Conservation (phyloP, 345 rosid species). For the Populus deltoides region DNA sequence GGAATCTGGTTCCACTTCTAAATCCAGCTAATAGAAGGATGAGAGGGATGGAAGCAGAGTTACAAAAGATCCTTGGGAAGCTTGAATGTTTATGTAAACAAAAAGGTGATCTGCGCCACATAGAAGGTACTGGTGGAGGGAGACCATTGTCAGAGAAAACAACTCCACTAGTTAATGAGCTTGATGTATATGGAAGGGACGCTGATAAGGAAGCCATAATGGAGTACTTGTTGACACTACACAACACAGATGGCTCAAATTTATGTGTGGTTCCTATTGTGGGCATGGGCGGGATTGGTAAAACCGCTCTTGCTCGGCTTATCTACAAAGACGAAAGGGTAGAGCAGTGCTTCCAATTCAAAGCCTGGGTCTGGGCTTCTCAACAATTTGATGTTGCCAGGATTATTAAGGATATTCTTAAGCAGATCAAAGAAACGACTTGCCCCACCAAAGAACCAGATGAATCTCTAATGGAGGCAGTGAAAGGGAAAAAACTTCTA, state of each 20-base stretch:
- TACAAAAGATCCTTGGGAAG: conserved; percentile 4
- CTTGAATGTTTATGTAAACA: conserved; percentile 7
- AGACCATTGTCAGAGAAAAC: background rate
- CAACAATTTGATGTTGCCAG: background rate
- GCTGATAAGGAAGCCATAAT: conserved; percentile 17
- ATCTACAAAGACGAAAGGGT: background rate
- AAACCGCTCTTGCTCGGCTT: conserved; percentile 15
- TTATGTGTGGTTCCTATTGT: conserved; percentile 13
- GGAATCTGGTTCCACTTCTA: background rate
- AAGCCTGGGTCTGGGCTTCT: conserved; percentile 10
- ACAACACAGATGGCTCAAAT: background rate
- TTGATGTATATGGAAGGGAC: conserved; percentile 14
- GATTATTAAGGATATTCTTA: background rate
- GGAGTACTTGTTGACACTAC: background rate
- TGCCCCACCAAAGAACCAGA: background rate
- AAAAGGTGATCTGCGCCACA: background rate
- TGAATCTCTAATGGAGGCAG: background rate
- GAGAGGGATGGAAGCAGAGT: background rate
- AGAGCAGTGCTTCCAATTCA: background rate
- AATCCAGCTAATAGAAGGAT: background rate
- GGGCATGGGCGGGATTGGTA: conserved; percentile 22
- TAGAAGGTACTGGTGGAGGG: background rate
- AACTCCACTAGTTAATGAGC: conserved; percentile 3
- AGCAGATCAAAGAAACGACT: background rate
- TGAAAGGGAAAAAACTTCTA: background rate